Evolutionary conservation across 345 rosid species (phyloP).

Genomic region (Camelina sativa): DNA sequence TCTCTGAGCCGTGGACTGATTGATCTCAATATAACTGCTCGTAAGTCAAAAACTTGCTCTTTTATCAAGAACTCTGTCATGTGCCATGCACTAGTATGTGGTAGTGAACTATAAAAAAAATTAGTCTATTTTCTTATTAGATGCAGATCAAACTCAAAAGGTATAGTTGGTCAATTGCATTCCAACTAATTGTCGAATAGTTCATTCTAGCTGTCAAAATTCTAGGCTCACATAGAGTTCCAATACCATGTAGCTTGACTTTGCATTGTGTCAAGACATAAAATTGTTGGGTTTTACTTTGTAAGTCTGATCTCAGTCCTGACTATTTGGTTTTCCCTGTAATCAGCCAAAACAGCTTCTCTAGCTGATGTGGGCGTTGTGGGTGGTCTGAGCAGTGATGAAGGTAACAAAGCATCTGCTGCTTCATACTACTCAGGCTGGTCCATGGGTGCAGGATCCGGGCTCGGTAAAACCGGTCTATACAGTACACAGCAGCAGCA

Average conservation of each 20-base stretch:
- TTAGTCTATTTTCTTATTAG: not conserved
- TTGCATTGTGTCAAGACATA: slow-evolving; percentile 6
- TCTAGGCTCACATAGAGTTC: slow-evolving; percentile 9
- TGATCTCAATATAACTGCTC: slow-evolving; percentile 96
- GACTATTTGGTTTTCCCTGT: slow-evolving; percentile 39
- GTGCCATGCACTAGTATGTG: not conserved
- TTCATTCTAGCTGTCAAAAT: not conserved
- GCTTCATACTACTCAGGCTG: slow-evolving; percentile 78
- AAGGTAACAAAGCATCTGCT: slow-evolving; percentile 65
- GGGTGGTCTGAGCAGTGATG: slow-evolving; percentile 71
- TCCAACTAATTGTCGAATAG: not conserved
- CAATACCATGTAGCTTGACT: slow-evolving; percentile 7
- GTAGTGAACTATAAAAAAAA: not conserved
- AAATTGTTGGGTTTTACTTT: not conserved
- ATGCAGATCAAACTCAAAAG: slow-evolving; percentile 25
- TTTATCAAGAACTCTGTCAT: not conserved
- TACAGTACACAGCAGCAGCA: slow-evolving; percentile 49
- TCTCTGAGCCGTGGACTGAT: slow-evolving; percentile 94
- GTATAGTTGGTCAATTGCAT: slow-evolving; percentile 1
- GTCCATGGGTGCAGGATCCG: slow-evolving; percentile 88
- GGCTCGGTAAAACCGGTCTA: slow-evolving; percentile 70
- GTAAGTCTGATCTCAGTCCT: not conserved
- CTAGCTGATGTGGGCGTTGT: slow-evolving; percentile 85
- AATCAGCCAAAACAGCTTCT: slow-evolving; percentile 89
- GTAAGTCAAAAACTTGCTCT: slow-evolving; percentile 57